Base-by-base conservation (phyloP, 768 basidiomycete species). In the Psilocybe tampanensis region DNA sequence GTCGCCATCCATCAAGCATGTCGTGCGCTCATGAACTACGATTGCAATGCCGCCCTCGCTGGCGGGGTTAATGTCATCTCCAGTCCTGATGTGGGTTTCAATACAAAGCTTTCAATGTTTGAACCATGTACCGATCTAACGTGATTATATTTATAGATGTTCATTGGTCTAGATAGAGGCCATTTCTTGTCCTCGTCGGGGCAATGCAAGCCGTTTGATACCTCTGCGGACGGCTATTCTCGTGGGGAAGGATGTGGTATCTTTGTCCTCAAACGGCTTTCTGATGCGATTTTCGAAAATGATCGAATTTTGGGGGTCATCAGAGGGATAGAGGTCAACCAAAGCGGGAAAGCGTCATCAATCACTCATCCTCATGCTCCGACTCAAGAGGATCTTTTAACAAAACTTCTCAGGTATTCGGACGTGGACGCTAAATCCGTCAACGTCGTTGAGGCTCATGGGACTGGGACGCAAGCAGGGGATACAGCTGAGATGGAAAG, bases 1-100 rank as follows among this genome's bases (percentile, higher is more conserved):
- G 81, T 86, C 13, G 87, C 88, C 8, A 72, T 91, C 23, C 81
- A 91, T 69, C 86, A 86, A 60, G 90, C 85, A 0, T 84, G 80
- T 47, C 84, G 89, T 44, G 85, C 88, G 0, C 70, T 92, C 26
- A 74, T 79, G 69, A 80, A 79, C 54, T 70, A 77, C 17, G 90
- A 92, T 66, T 91, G 89, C 64, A 73, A 80, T 60, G 79, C 86
- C 22, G 87, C 87, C 0, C 70, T 92, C 24, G 90, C 86, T 17
- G 89, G 88, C 21, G 88, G 89, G n/a, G 85, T 90, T 24, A 90
- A 90, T 63, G 65, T 85, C 54, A 82, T 90, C 47, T 76, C 85
- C 0, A 86, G 85, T 67, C 88, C 88, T 6, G 88, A 90, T 57
- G 90, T 90, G 66, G 59, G 86, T 60, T n/a, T 49, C 44, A 42